Conservation (phyloP, 208 protist genomes). For the Leishmania tarentolae region DNA sequence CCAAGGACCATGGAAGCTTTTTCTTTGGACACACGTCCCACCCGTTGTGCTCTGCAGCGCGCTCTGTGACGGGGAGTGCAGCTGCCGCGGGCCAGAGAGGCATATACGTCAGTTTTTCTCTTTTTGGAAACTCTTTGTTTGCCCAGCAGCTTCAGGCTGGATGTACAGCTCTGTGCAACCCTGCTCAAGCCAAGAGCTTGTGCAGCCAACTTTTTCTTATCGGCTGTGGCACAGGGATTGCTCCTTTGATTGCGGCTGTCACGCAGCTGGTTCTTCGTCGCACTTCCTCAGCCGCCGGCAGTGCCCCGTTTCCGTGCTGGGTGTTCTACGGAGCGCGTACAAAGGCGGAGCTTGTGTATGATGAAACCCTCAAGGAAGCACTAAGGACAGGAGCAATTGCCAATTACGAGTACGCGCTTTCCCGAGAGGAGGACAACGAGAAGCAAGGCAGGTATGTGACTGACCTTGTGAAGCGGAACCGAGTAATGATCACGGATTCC, state of each 20-base stretch:
- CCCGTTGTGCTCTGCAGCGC: slow-evolving; percentile 26
- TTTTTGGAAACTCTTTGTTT: slow-evolving; percentile 69
- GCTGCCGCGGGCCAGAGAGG: slow-evolving; percentile 1
- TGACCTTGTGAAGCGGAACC: slow-evolving; percentile 51
- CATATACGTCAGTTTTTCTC: slow-evolving; percentile 58
- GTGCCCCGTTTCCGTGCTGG: slow-evolving; percentile 46
- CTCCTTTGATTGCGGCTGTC: slow-evolving; percentile 74
- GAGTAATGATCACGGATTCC: slow-evolving; percentile 25
- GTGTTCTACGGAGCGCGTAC: slow-evolving; percentile 74
- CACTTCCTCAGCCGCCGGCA: neutral
- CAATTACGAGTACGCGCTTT: slow-evolving; percentile 66
- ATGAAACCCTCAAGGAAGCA: slow-evolving; percentile 55
- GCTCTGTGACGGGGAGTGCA: neutral
- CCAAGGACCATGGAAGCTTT: slow-evolving; percentile 2
- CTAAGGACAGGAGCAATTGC: slow-evolving; percentile 45
- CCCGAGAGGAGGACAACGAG: slow-evolving; percentile 29
- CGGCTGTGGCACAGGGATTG: slow-evolving; percentile 80
- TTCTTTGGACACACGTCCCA: slow-evolving; percentile 48
- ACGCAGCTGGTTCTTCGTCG: slow-evolving; percentile 45
- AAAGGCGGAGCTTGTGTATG: slow-evolving; percentile 66
- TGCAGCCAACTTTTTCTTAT: slow-evolving; percentile 56
- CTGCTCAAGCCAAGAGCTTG: neutral
- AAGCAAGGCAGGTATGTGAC: slow-evolving; percentile 51
- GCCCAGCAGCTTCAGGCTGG: slow-evolving; percentile 38
- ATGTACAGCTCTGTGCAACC: slow-evolving; percentile 15